Evolutionary conservation across 2,329 filamentous ascomycete genomes (phyloP).

Genomic region (Colletotrichum chlorophyti): DNA sequence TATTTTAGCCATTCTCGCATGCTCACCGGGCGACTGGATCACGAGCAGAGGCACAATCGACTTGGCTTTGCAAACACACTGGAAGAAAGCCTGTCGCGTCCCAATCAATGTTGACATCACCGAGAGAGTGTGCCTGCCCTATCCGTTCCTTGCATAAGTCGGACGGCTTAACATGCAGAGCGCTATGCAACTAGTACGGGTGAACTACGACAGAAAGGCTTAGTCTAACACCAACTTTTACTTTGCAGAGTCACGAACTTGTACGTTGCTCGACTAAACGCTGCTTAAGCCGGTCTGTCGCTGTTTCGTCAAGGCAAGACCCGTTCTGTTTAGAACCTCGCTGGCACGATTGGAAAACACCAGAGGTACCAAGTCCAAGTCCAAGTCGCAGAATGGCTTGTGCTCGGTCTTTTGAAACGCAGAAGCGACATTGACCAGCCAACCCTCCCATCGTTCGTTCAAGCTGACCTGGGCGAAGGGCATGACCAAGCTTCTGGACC

Average conservation of each 20-base stretch:
- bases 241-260: no score
- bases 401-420: conserved; percentile 11
- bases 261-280: no score
- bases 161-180: conserved; percentile 12
- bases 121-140: background rate
- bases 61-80: no score
- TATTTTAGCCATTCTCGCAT: no score
- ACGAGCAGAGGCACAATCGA: no score
- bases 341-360: conserved; percentile 2
- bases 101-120: background rate
- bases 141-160: conserved; percentile 26
- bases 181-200: conserved; percentile 3
- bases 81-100: no score
- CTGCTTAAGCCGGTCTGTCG: no score
- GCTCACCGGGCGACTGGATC: no score
- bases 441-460: conserved; percentile 7
- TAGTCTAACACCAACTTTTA: background rate
- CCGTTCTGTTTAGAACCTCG: no score
- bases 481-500: conserved; percentile 19
- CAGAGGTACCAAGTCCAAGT: no score
- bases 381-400: background rate
- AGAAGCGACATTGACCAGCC: conserved; percentile 3
- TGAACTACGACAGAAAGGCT: background rate
- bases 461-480: conserved; percentile 9
- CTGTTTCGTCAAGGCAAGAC: background rate